These are phyloP conservation scores for Copromyces sp. DNA, from an alignment of 495 filamentous ascomycete genomes.

Conservation along the genomic window DNA sequence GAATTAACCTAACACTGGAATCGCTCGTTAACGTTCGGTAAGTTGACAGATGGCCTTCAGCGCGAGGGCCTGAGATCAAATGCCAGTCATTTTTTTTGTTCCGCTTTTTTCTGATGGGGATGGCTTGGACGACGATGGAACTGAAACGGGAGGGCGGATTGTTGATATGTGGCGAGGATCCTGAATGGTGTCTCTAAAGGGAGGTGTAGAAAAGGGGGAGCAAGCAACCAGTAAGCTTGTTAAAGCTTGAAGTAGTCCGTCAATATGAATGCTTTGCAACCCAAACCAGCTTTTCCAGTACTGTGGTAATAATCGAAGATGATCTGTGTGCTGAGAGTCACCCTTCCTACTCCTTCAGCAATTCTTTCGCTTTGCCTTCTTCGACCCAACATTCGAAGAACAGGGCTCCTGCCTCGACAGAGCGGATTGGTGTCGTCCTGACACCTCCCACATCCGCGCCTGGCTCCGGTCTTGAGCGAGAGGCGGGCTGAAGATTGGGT, in stretches of 20 bases:
- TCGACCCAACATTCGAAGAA: conserved; percentile 63
- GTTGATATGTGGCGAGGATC: neutral
- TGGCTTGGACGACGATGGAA: neutral
- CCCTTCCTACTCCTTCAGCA: conserved; percentile 1
- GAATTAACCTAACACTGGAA: no score
- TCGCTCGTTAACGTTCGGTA: no score
- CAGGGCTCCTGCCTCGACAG: conserved; percentile 53
- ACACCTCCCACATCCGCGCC: conserved; percentile 35
- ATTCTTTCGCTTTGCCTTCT: conserved; percentile 34
- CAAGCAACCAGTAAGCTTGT: neutral
- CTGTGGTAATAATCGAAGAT: neutral
- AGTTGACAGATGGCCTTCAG: neutral
- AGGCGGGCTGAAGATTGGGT: conserved; percentile 35
- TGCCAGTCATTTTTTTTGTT: neutral
- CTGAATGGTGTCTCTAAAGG: neutral
- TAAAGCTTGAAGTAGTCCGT: neutral
- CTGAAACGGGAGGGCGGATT: neutral
- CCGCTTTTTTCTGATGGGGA: neutral
- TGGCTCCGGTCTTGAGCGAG: conserved; percentile 21
- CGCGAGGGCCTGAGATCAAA: neutral
- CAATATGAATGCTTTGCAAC: neutral
- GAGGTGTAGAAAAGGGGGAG: neutral
- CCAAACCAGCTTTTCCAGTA: neutral
- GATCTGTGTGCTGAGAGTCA: neutral
- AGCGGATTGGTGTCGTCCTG: conserved; percentile 44